phyloP scores from a whole-genome alignment of 306 rosid genomes.

The Carpinus fangiana region DNA sequence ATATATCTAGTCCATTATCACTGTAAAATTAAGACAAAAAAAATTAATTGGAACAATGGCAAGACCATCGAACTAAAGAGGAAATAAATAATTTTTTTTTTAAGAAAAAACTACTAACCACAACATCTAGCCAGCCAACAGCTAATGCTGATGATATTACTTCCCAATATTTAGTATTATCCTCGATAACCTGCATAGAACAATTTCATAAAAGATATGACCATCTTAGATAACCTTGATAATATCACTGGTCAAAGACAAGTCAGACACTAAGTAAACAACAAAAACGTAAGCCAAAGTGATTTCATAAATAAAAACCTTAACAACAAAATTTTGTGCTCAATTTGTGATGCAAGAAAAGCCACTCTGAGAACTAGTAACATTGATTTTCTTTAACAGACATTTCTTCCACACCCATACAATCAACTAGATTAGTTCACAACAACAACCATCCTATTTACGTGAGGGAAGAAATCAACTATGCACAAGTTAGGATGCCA shows the following conservation, averaged over 20 bases:
- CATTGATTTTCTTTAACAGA: neutral
- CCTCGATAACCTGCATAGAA: conserved; percentile 71
- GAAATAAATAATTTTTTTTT: neutral
- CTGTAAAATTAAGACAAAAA: conserved; percentile 22
- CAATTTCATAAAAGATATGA: conserved; percentile 16
- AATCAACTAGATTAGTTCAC: neutral
- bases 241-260: neutral
- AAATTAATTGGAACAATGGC: conserved; percentile 22
- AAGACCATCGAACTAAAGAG: neutral
- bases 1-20: conserved; percentile 21
- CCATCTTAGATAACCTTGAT: conserved; percentile 27
- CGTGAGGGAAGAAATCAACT: neutral
- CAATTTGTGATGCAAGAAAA: neutral
- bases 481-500: conserved; percentile 1
- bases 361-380: neutral
- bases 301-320: conserved; percentile 1
- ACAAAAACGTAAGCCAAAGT: conserved; percentile 1
- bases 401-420: neutral
- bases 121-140: conserved; percentile 94
- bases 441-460: conserved; percentile 3
- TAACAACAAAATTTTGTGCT: neutral
- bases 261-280: conserved; percentile 2
- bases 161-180: conserved; percentile 83
- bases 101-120: conserved; percentile 49
- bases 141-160: conserved; percentile 73